Base-by-base conservation (phyloP, 495 filamentous ascomycete genomes). In the Xylaria nigripes region DNA sequence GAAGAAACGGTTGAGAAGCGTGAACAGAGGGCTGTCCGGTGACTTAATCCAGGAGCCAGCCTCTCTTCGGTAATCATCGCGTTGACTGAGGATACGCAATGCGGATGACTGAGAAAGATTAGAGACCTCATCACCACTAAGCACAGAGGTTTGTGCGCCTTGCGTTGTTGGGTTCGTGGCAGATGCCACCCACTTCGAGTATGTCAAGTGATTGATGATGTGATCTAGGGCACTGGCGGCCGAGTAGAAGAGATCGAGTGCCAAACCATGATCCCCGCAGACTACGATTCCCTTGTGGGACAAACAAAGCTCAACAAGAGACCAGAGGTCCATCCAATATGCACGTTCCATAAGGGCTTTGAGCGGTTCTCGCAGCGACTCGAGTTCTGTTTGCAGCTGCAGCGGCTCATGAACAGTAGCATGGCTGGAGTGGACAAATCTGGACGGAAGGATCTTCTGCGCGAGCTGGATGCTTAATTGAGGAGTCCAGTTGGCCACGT, bases 191-290 rank as follows among this genome's bases (percentile, higher is more conserved):
- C 54, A 57, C 13, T 51, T 57, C 24, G 48, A 51, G 36, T 51
- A 50, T 23, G 48, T 51, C 10, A 57, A 30, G 18, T 57, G 47
- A 15, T 57, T 57, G n/a, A 57, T 57, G n/a, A 57, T 57, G 41
- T 50, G 48, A 24, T 57, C 54, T 3, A 57, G 29, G 23, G 54
- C 54, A 24, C 54, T 25, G 30, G 54, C 48, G 15, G 54, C 54
- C 13, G 48, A 40, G 18, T 45, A 41, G n/a, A 57, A 57, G 23
- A 47, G 30, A 5, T 57, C 54, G 32, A 57, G 47, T 2, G 48
- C 29, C 10, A 57, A 21, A 12, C 48, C 48, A 15, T 57, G 32
- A n/a, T 30, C 30, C 10, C 54, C 54, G 9, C 54, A 57, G 48
- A 51, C 54, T 23, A 57, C 30, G 18, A 57, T 12, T 9, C 54